Evolutionary conservation across 495 filamentous ascomycete species (phyloP).

Genomic region (Penicillium robsamsonii): DNA sequence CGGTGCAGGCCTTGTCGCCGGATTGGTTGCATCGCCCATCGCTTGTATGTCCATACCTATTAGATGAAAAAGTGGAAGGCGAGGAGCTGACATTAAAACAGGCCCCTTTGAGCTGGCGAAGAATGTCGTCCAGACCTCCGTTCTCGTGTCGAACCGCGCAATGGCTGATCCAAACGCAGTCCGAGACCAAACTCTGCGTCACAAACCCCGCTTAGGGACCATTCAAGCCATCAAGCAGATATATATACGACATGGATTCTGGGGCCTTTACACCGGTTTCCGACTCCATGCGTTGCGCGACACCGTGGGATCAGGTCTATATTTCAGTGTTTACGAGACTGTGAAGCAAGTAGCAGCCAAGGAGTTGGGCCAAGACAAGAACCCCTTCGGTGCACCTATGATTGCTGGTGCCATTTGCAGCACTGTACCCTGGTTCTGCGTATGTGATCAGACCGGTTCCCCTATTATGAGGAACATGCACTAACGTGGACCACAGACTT

Average conservation of each 20-base stretch:
- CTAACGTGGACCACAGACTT: conserved; percentile 35
- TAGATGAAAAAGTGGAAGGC: neutral
- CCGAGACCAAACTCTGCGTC: conserved; percentile 63
- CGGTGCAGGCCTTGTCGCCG: conserved; percentile 73
- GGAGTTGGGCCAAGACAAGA: conserved; percentile 38
- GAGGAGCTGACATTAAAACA: conserved; percentile 28
- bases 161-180: conserved; percentile 55
- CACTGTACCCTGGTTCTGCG: conserved; percentile 48
- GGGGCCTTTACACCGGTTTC: conserved; percentile 85
- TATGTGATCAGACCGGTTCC: conserved; percentile 27
- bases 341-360: conserved; percentile 79
- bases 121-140: conserved; percentile 83
- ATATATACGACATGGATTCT: conserved; percentile 70
- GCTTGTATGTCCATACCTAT: conserved; percentile 62
- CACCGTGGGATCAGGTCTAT: conserved; percentile 83
- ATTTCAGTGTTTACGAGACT: conserved; percentile 90
- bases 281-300: conserved; percentile 79
- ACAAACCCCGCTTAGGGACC: conserved; percentile 73
- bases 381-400: conserved; percentile 42
- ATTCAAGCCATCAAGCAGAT: conserved; percentile 77
- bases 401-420: conserved; percentile 49
- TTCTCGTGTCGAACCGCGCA: conserved; percentile 71
- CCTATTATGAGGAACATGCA: neutral
- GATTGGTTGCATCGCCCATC: conserved; percentile 75
- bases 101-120: conserved; percentile 95